Evolutionary conservation across 371 early-diverging fungal species (phyloP), one percentile per base, ranked within the genome.

Genomic region (Zopfochytrium polystomum): DNA sequence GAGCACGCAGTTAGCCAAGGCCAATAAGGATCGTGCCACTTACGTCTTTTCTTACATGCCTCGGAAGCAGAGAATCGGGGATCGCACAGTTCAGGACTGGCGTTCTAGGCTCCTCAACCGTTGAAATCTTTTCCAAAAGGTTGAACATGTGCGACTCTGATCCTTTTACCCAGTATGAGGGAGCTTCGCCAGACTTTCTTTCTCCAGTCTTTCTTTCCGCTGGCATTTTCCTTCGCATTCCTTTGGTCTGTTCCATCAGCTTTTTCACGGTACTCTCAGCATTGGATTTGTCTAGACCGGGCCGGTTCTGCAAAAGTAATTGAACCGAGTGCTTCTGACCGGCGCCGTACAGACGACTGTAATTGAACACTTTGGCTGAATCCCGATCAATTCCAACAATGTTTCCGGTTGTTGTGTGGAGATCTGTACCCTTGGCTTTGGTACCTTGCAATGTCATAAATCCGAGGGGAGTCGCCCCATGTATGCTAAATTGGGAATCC

Each of bases 391-490:
- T 93, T 4, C 90, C 90, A 52, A 95, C 60, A 57, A 98, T 92
- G 29, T 68, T 70, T 1, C 94, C 98, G 0, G 98, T 93, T 53
- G 85, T 87, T 1, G 96, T 93, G 65, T 98, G 98, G 62, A 96
- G 62, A 79, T 98, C 98, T 0, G 96, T 95, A 1, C 89, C 90
- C 20, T 84, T 87, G 0, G 86, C 64, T 73, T 96, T 98, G 0
- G 87, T 85, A 0, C 98, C 98, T 73, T 96, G 94, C 52, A 98
- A 68, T 2, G 94, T 95, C 97, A 96, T 96, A 88, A 93, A 98
- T 1, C 98, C 96, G 18, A 98, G 71, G 0, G 97, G 93, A 0
- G 95, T 91, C 0, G 90, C 89, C 5, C 98, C 98, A 66, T 95
- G 95, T 65, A 87, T 83, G 11, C 90, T 83, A 68, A 98, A 92